Evolutionary conservation across 768 basidiomycete species (phyloP), one percentile per base, ranked within the genome.

Genomic region (Podaxis sp.): DNA sequence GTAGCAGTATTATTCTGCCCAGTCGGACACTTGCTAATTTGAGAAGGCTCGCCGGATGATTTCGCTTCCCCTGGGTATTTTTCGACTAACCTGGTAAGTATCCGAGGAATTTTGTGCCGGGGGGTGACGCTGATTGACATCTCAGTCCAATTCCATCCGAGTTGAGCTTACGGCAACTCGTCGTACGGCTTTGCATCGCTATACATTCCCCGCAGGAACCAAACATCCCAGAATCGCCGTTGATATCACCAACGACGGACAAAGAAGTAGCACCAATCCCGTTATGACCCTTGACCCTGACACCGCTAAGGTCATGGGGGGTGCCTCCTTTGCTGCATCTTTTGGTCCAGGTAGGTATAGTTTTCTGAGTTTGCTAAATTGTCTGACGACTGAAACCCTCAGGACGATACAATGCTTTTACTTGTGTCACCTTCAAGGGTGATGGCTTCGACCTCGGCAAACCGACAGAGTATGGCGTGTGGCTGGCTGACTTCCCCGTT

Each of bases 61-160:
- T 79, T 77, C 62, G 85, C 86, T 3, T 83, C 84, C 15, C 87
- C 87, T 0, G 87, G 87, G 54, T 89, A 87, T 69, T 89, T 89
- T 68, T 79, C 86, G 0, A 82, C 84, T 1, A 87, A 87, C 66
- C 73, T 88, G 33, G 85, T 84, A 62, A 15, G 76, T 69, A 38
- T 12, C 12, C 33, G 5, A 36, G 53, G 22, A 49, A 44, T 13
- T 59, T 19, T 13, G 12, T 49, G 44, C 26, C 55, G 8, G 39
- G 39, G 2, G 17, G 19, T 22, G 38, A 15, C 54, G 49, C 49
- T 61, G 11, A 36, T 15, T n/a, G 15, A 7, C 36, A 30, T 19
- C 38, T 15, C 58, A 86, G 84, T 82, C 84, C 1, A 86, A 81
- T 26, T 77, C 75, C 9, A 80, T 87, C 26, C 82, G 81, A 8